phyloP scores from a whole-genome alignment of 108 stramenopile genomes.

The Pseudonitzschia delicatissima region DNA sequence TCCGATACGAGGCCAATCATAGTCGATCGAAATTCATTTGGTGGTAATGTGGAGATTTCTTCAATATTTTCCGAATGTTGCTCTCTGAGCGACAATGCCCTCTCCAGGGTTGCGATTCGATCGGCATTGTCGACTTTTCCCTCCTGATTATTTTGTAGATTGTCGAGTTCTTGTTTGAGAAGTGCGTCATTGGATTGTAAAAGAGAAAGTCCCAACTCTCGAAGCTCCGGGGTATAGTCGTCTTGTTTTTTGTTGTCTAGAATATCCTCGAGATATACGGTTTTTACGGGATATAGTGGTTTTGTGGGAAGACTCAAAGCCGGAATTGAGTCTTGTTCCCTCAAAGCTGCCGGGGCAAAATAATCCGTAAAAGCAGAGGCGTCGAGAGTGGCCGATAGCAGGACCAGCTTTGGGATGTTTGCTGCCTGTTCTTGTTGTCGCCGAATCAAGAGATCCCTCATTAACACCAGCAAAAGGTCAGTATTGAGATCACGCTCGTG shows the following conservation, averaged over 20 bases:
- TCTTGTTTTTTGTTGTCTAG: background rate
- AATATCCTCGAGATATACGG: background rate
- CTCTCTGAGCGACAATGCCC: conserved; percentile 17
- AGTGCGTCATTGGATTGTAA: background rate
- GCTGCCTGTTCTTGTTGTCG: conserved; percentile 7
- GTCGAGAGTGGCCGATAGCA: conserved; percentile 96
- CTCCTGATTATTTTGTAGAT: background rate
- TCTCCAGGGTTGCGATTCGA: background rate
- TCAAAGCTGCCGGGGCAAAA: conserved; percentile 89
- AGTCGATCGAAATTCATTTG: background rate
- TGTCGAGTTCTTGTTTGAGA: background rate
- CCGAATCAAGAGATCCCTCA: conserved; percentile 93
- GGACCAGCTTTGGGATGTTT: conserved; percentile 88
- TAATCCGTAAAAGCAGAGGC: conserved; percentile 97
- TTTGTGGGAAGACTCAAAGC: conserved; percentile 51
- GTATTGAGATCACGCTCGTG: conserved; percentile 97
- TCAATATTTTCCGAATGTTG: too few species aligned
- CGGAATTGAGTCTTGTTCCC: conserved; percentile 83
- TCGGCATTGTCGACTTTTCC: background rate
- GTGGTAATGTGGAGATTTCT: conserved; percentile 33
- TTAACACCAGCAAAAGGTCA: conserved; percentile 93
- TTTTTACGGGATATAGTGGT: background rate
- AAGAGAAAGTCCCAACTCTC: background rate
- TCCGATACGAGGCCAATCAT: conserved; percentile 5
- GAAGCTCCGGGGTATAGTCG: background rate